These are phyloP conservation scores for Fraxinus floribunda DNA, from an alignment of 305 asterid genomes.

Conservation along the genomic window DNA sequence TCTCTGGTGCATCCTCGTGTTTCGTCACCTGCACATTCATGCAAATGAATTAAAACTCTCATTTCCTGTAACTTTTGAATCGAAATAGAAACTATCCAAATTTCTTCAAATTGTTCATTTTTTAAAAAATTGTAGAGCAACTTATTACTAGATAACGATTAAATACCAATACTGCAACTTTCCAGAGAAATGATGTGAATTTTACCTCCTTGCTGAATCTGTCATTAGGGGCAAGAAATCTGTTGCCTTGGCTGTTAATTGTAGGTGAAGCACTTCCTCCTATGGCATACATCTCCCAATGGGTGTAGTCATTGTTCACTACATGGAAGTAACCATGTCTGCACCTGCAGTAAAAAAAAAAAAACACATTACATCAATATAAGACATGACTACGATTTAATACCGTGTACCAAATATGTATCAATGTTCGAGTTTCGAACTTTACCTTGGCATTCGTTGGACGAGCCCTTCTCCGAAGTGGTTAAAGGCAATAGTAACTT, in stretches of 20 bases:
- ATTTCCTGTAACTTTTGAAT: neutral
- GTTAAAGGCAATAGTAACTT: slow-evolving; percentile 70
- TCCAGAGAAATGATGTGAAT: neutral
- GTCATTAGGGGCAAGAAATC: slow-evolving; percentile 67
- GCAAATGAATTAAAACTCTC: neutral
- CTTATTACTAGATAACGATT: neutral
- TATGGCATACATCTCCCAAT: slow-evolving; percentile 87
- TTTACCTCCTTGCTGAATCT: slow-evolving; percentile 56
- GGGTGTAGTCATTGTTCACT: slow-evolving; percentile 82
- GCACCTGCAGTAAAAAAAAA: slow-evolving; percentile 44
- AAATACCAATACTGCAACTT: neutral
- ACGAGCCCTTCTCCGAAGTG: slow-evolving; percentile 83
- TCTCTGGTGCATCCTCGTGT: slow-evolving; percentile 58
- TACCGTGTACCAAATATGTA: neutral
- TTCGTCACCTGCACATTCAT: slow-evolving; percentile 54
- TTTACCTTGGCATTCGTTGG: slow-evolving; percentile 83
- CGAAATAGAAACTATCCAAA: neutral
- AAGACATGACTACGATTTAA: neutral
- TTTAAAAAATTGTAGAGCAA: neutral
- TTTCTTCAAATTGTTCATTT: neutral
- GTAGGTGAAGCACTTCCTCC: slow-evolving; percentile 86
- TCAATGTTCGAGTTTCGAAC: neutral
- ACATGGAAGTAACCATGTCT: slow-evolving; percentile 85
- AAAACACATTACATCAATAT: neutral
- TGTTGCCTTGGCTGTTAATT: slow-evolving; percentile 73